Conservation (phyloP, 2,329 filamentous ascomycete species). For the Penicillium glabrum region DNA sequence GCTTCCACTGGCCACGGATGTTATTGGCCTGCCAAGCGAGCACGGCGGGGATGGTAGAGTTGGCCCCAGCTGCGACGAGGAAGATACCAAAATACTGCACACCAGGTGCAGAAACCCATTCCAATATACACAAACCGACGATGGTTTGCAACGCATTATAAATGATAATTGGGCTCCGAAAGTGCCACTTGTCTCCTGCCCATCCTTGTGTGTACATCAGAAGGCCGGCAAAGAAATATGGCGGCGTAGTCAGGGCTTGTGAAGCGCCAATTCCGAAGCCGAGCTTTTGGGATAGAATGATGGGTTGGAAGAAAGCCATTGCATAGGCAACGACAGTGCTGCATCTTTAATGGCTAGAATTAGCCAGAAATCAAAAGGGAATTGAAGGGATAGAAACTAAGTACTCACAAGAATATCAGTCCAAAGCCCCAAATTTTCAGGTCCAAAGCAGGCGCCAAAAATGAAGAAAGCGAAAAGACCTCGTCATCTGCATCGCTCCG, state of each 20-base stretch:
- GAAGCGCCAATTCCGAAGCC: background rate
- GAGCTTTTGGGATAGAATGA: background rate
- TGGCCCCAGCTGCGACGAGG: background rate
- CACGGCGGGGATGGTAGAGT: background rate
- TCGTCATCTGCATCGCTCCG: background rate
- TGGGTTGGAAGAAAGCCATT: background rate
- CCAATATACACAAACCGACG: background rate
- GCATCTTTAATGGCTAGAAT: background rate
- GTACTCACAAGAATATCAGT: background rate
- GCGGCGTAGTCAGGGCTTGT: background rate
- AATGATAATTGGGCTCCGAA: background rate
- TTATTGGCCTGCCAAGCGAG: background rate
- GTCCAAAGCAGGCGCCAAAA: background rate
- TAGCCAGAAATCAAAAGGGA: background rate
- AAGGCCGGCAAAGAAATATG: background rate
- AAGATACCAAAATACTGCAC: background rate
- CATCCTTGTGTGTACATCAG: background rate
- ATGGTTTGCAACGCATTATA: background rate
- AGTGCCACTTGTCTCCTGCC: background rate
- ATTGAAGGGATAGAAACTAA: background rate
- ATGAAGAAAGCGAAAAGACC: background rate
- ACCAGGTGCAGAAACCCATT: background rate
- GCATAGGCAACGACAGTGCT: background rate
- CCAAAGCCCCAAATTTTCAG: background rate
- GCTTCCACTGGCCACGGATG: background rate